Base-by-base conservation (phyloP, 345 rosid species). In the Geranium rotundifolium region DNA sequence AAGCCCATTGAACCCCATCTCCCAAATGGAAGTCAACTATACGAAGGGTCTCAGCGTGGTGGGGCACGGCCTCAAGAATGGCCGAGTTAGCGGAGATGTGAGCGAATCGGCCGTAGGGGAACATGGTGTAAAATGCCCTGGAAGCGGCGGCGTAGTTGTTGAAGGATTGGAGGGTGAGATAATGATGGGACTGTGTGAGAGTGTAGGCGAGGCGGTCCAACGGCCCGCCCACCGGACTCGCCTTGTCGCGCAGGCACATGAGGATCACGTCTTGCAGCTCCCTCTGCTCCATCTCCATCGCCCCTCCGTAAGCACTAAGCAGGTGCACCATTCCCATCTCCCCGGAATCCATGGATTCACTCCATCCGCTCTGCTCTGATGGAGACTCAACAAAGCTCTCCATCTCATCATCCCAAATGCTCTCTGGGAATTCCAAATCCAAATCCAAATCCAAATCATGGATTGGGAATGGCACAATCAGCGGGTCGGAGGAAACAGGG, bases 1-100 rank as follows among this genome's bases (percentile, higher is more conserved):
- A 60, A 57, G 82, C 75, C 87, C 85, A 80, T n/a, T 82, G 87
- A 59, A 80, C 19, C 1, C 85, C 84, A 49, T 77, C 80, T 5
- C 82, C 75, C 8, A 82, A 58, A 46, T 79, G 82, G 15, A 76
- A 85, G 57, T 85, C 91, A 19, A 85, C 74, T 31, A 85, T 19
- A 59, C 67, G 84, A 16, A 79, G 29, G 4, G 61, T 66, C 69
- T 67, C 77, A 14, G 66, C 76, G 20, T 70, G 78, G 3, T 57
- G 39, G 0, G 84, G 82, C 23, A 72, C 65, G 30, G 83, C 60
- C 67, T 69, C 78, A 1, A 77, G 60, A 64, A 82, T 74, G 17
- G 84, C 75, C 0, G 80, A 72, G 64, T 82, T 82, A 0, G 87
- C 87, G 1, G 75, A 68, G 16, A 77, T 77, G 57, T 85, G 90